Base-by-base conservation (phyloP, 1,284 basidiomycete genomes). In the Papiliotrema fonsecae region DNA sequence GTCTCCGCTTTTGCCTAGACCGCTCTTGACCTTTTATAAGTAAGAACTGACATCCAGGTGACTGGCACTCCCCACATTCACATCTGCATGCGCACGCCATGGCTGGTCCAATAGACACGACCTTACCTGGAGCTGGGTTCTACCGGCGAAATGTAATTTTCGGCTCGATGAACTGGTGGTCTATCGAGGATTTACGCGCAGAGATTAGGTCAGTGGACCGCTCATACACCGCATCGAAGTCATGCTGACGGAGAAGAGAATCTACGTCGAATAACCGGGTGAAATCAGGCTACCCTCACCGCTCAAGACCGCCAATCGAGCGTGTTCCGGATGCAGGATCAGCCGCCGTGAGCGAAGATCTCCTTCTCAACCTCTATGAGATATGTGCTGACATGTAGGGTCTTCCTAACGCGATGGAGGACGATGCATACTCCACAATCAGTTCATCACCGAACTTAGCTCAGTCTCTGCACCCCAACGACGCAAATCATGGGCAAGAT, bases 61-160 rank as follows among this genome's bases (percentile, higher is more conserved):
- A 74, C 45, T 67, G 71, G 11, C 60, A 60, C 43, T 65, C 60
- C 7, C 68, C 71, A 2, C 60, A 71, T 42, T 43, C 56, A 2
- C 72, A 74, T 45, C 52, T 74, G 1, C 71, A 73, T 45, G 65
- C 69, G 9, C 71, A 74, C 42, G 70, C 68, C n/a, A 58, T 67
- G 50, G 44, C 68, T 4, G 68, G 67, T 7, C 61, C 65, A 1
- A 60, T 65, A 19, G 67, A 73, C 47, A 56, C 60, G 10, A 52
- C 49, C 2, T 51, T 64, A 0, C 62, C 69, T 0, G 67, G 69
- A 11, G 61, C 65, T 16, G 59, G 61, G 3, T 57, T 70, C 50
- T 72, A 58, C 54, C 58, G 70, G 1, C 64, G 71, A n/a, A 69
- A 64, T 27, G 57, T 72, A 11, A 62, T 69, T 0, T 70, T 67